Conservation (phyloP, 2,329 filamentous ascomycete species). For the Exutisphaerella laricina region DNA sequence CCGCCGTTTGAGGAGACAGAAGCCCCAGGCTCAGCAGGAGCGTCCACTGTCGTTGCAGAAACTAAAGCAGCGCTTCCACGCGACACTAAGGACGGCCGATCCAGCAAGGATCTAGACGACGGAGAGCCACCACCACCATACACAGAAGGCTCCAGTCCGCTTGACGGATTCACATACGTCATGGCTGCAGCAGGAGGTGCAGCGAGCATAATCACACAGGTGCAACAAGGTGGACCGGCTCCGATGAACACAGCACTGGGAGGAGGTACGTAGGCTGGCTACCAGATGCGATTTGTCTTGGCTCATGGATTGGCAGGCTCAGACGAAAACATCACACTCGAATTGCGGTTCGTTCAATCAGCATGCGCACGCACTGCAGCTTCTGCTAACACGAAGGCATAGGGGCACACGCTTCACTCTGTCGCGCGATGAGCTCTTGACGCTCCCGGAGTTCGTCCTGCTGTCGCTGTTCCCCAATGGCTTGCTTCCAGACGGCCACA, state of each 20-base stretch:
- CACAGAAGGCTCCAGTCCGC: slow-evolving; percentile 86
- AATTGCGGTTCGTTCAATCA: slow-evolving; percentile 67
- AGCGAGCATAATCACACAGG: slow-evolving; percentile 98
- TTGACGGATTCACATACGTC: slow-evolving; percentile 88
- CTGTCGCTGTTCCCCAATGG: slow-evolving; percentile 98
- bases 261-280: slow-evolving; percentile 43
- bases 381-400: slow-evolving; percentile 23
- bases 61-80: slow-evolving; percentile 79
- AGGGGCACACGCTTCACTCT: slow-evolving; percentile 92
- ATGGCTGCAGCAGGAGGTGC: slow-evolving; percentile 98
- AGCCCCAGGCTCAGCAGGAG: slow-evolving; percentile 37
- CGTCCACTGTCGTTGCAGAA: slow-evolving; percentile 57
- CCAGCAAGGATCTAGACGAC: slow-evolving; percentile 69
- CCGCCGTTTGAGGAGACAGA: slow-evolving; percentile 47
- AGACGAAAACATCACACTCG: slow-evolving; percentile 92
- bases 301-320: slow-evolving; percentile 41
- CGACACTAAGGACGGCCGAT: slow-evolving; percentile 71
- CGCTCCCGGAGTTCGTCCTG: slow-evolving; percentile 92
- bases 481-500: slow-evolving; percentile 92
- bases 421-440: slow-evolving; percentile 89
- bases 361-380: background rate
- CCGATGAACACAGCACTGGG: slow-evolving; percentile 77
- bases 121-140: slow-evolving; percentile 93
- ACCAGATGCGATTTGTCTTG: background rate
- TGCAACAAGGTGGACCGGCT: slow-evolving; percentile 81